Conservation (phyloP, 208 protist species). For the Acanthamoeba healyi region DNA sequence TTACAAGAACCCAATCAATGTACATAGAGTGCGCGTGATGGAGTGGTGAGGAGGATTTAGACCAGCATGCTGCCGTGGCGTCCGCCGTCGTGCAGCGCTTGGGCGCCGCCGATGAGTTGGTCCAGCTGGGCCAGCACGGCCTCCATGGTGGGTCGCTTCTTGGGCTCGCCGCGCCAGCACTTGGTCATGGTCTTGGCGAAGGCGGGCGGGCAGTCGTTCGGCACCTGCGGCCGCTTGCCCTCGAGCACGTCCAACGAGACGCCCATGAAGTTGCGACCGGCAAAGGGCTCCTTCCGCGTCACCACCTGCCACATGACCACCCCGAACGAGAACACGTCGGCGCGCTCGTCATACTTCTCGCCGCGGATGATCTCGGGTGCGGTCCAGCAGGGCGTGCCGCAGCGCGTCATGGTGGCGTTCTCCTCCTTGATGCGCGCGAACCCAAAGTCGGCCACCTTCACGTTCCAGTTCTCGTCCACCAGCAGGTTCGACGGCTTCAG, state of each 20-base stretch:
- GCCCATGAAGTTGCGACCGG: conserved; percentile 52
- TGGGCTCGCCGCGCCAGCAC: conserved; percentile 8
- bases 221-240: conserved; percentile 1
- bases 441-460: conserved; percentile 33
- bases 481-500: conserved; percentile 2
- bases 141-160: neutral
- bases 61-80: neutral
- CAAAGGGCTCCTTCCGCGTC: neutral
- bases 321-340: conserved; percentile 49
- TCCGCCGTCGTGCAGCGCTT: neutral
- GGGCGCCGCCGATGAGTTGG: neutral
- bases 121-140: neutral
- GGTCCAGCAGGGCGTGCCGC: conserved; percentile 2
- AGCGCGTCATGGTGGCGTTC: neutral
- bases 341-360: conserved; percentile 15
- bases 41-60: neutral
- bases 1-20: neutral
- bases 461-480: conserved; percentile 39
- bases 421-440: conserved; percentile 25
- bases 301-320: conserved; percentile 15
- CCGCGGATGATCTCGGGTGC: conserved; percentile 47
- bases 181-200: neutral
- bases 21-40: neutral
- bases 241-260: conserved; percentile 24
- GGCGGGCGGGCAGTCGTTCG: neutral